A percentile compares a stretch with the other conserved stretches of the same genome.
phyloP scores from a whole-genome alignment of 495 filamentous ascomycete species.

The Apiosordaria backusii region DNA sequence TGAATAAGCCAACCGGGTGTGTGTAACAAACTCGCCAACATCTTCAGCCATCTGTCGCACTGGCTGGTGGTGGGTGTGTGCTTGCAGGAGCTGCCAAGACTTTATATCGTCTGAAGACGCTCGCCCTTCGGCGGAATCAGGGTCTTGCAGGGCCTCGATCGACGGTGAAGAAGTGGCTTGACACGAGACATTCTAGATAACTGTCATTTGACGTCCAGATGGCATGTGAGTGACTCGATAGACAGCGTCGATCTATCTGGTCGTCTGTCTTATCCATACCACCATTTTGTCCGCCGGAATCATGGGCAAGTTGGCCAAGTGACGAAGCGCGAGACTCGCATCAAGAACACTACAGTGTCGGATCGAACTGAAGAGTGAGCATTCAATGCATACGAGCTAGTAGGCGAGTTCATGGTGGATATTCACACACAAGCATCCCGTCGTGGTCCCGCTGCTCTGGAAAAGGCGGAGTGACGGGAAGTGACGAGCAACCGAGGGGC shows the following conservation, averaged over 20 bases:
- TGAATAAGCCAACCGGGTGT: background rate
- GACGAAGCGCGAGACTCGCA: background rate
- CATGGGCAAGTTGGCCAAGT: no score
- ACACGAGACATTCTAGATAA: slow-evolving; percentile 1
- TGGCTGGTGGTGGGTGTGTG: background rate
- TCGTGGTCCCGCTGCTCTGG: slow-evolving; percentile 2
- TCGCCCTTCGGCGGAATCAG: background rate
- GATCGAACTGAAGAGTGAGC: background rate
- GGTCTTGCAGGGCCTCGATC: background rate
- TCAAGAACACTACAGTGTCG: background rate
- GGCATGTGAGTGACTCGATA: background rate
- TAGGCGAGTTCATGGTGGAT: background rate
- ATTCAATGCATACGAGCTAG: background rate
- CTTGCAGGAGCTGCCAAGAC: background rate
- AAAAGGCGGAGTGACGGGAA: background rate
- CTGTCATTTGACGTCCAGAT: background rate
- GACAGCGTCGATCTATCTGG: background rate
- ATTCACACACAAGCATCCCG: background rate
- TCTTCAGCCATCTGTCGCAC: background rate
- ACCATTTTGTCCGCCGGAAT: no score
- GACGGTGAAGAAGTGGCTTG: background rate
- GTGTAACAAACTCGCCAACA: background rate
- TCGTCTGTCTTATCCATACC: background rate
- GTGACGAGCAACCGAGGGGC: background rate
- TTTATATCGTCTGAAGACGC: background rate